Evolutionary conservation across 495 filamentous ascomycete genomes (phyloP), one percentile per base, ranked within the genome.

Genomic region (Parathielavia hyrcaniae): DNA sequence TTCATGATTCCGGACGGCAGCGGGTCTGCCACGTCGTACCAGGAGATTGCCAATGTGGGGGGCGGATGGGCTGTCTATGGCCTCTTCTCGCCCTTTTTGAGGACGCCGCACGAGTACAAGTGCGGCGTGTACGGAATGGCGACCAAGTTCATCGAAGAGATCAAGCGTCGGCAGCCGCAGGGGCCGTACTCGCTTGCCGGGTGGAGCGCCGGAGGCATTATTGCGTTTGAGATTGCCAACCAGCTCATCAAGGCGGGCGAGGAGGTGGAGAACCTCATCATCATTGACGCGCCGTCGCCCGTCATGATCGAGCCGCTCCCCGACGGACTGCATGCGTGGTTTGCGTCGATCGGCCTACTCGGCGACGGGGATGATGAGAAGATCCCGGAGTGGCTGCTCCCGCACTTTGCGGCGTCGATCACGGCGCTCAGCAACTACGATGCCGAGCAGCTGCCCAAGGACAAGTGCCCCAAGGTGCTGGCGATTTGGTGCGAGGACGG

Each of bases 201-300:
- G 16, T 96, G 91, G 91, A 90, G 86, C 20, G 90, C 90, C 10
- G 91, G 91, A 50, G 91, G 91, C 43, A 88, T 93, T 36, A 85
- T 91, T 61, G 90, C 90, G 23, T 96, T 89, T 67, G 90, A 95
- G 66, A 86, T 88, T 22, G 83, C 83, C 32, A 83, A 82, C 53
- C 85, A 90, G 60, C 76, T 95, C 10, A 77, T 85, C 61, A 78
- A 82, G 47, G 77, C 79, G 17, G 83, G 83, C 23, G 86, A 92
- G 35, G 70, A 73, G 50, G 87, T 95, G 43, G 86, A 86, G 47
- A 79, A 84, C 47, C 81, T 96, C 4, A 71, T 95, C 50, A 77
- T 96, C 50, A 84, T 96, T 57, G 91, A 96, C 69, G 83, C 90
- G 0, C 91, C 91, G 0, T 90, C 83, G 74, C 89, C 83, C 2